Evolutionary conservation across 2,329 filamentous ascomycete species (phyloP), one percentile per base, ranked within the genome.

Genomic region (Colletotrichum cordylinicola): DNA sequence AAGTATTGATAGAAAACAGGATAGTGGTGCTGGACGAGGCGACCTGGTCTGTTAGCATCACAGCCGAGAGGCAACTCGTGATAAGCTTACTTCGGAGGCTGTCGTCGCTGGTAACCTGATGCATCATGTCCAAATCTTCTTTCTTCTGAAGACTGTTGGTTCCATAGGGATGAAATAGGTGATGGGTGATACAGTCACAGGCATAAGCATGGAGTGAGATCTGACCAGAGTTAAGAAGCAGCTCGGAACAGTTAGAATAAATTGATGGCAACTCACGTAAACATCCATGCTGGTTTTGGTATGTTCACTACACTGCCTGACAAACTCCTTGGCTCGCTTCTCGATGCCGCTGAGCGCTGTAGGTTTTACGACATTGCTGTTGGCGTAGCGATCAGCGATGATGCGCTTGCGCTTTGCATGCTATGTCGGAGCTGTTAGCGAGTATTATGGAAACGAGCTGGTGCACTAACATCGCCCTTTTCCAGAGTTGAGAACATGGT

Each of bases 141-240:
- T 84, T 78, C 15, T 87, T 84, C 35, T 88, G 85, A 2, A 94
- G 85, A 8, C 92, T 93, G 75, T 92, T 86, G 3, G 91, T 90
- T 3, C 92, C 93, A 70, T 91, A 87, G 0, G 92, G 92, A 70
- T 93, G 91, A 80, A 94, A 93, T 12, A 94, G 86, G 77, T 94
- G 92, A 79, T 93, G 91, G 0, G 92, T 93, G 31, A 92, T 89
- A 78, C 93, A 93, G 80, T 94, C 93, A 69, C 94, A 91, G 1
- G 93, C 93, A 80, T 93, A 94, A 31, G 92, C 89, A 75, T 94
- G 93, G 2, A 94, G 85, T 4, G 70, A 61, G 39, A 76, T 43
- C 75, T 77, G 18, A 12, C 2, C 4, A 58, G 15, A 16, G 0
- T 52, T 52, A 21, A 52, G 43, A 52, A 52, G 10, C 43, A 10